These are phyloP conservation scores for Aechmea fasciata DNA, from an alignment of 176 grass and related monocot species.

Conservation along the genomic window DNA sequence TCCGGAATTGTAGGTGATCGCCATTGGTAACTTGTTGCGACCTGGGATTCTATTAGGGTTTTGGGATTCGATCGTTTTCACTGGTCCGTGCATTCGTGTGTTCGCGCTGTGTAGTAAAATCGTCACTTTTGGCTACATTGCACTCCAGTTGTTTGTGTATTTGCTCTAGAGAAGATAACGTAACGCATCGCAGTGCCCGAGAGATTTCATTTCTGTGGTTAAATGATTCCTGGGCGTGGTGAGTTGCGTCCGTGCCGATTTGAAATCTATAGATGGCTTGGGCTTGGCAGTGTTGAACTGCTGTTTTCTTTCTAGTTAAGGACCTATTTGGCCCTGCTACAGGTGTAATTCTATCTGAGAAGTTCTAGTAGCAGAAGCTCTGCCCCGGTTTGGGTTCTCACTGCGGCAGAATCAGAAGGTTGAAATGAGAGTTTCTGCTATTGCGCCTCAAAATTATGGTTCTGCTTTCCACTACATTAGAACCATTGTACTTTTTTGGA, in stretches of 20 bases:
- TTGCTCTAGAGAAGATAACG: neutral
- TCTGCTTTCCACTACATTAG: neutral
- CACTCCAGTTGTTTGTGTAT: conserved; percentile 4
- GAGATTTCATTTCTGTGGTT: conserved; percentile 3
- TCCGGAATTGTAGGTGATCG: conserved; percentile 6
- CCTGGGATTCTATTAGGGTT: neutral
- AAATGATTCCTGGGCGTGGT: neutral
- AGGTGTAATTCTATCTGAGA: no score
- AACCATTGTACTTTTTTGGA: neutral
- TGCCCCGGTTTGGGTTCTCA: no score
- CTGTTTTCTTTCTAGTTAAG: no score
- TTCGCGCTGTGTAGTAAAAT: neutral
- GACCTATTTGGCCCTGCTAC: no score
- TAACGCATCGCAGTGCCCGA: neutral
- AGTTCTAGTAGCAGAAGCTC: no score
- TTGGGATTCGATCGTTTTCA: neutral
- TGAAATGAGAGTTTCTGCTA: no score
- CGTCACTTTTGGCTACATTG: neutral
- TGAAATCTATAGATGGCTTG: no score
- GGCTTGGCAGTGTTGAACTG: no score
- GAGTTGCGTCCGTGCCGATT: neutral
- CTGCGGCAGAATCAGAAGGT: no score
- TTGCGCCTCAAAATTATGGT: neutral
- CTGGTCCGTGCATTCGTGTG: neutral
- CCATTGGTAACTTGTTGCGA: neutral